Evolutionary conservation across 108 stramenopile species (phyloP), one percentile per base, ranked within the genome.

Genomic region (Fragilariopsis cylindrus): DNA sequence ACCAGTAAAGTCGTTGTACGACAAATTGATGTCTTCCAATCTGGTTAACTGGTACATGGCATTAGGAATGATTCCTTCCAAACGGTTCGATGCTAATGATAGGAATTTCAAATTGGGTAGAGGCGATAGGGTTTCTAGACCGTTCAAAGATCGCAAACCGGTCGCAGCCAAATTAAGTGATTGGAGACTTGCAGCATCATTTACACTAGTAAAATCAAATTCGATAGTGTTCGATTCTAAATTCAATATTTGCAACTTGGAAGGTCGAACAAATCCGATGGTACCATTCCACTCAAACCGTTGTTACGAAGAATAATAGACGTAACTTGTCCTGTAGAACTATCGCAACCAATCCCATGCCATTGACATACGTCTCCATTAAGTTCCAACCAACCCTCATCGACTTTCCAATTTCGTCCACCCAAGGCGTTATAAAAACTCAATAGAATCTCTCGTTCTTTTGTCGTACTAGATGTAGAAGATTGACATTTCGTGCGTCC

Each of bases 301-400:
- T 93, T 93, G 66, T 90, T 92, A 12, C 76, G 79, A 40, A 91
- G 79, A 40, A 74, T 79, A 70, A 89, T 90, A 52, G 82, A 77
- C 47, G 79, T 64, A 15, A 95, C 82, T 19, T 70, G 65, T 19
- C 79, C 71, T 16, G 78, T 80, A 42, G 76, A 74, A 16, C 4
- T 8, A 49, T 79, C 77, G 66, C 91, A 92, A 41, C 75, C 79
- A 11, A 92, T 85, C 9, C 91, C 91, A 48, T 81, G 80, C 91
- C 91, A 92, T 8, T 82, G 72, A 70, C 91, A 92, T 30, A 87
- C 71, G 19, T 67, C 56, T 43, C 7, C 15, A 40, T 74, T 48
- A 39, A 58, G 60, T 9, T 75, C 54, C 58, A 84, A 57, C 83
- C 83, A 84, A 57, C 58, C 44, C 1, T 52, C 64, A 43, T 74